Conservation (phyloP, 441 rosid genomes). For the Syzygium syzygioides region DNA sequence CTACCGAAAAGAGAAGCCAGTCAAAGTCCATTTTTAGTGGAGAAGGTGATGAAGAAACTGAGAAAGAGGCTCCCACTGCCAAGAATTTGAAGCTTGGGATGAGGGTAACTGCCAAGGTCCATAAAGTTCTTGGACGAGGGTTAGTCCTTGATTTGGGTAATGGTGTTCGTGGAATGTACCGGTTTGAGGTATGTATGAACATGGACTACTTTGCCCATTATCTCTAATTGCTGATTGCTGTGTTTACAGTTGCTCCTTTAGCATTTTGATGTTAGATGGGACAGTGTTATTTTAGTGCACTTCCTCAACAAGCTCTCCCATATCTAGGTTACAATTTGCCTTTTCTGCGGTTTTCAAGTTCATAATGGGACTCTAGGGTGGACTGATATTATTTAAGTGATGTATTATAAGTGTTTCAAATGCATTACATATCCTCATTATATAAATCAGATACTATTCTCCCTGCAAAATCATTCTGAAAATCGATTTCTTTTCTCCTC, state of each 20-base stretch:
- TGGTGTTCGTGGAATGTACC: slow-evolving; percentile 87
- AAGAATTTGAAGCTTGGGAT: slow-evolving; percentile 61
- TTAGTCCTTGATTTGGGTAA: slow-evolving; percentile 91
- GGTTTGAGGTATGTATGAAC: slow-evolving; percentile 53
- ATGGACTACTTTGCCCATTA: not conserved
- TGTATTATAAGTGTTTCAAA: not conserved
- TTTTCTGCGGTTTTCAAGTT: not conserved
- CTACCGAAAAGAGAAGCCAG: not conserved
- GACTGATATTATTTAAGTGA: not conserved
- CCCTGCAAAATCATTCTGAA: not conserved
- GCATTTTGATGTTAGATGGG: not conserved
- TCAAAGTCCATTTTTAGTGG: not conserved
- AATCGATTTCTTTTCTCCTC: not conserved
- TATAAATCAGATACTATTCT: not conserved
- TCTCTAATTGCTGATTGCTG: not conserved
- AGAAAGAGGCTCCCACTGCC: slow-evolving; percentile 25
- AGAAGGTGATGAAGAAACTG: slow-evolving; percentile 17
- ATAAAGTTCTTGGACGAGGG: slow-evolving; percentile 66
- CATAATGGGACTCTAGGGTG: not conserved
- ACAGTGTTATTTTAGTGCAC: not conserved
- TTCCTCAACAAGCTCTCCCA: not conserved
- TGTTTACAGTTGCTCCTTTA: not conserved
- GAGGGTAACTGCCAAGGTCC: slow-evolving; percentile 52
- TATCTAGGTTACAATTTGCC: not conserved
- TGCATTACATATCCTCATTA: not conserved